Conservation (phyloP, 176 grass and related monocot species). For the Oryza punctata region DNA sequence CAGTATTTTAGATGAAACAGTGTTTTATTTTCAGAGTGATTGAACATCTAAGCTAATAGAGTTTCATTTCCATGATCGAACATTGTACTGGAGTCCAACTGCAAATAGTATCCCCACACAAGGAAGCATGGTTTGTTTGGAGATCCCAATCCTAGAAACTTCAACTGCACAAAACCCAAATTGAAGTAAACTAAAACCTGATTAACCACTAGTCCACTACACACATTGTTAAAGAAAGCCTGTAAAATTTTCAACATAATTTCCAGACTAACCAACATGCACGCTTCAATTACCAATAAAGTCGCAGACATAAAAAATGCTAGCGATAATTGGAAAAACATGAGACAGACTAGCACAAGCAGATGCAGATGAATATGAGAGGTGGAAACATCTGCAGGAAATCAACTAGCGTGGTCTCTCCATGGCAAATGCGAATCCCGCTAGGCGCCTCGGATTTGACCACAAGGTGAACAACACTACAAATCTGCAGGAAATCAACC, state of each 20-base stretch:
- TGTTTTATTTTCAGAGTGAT: background rate
- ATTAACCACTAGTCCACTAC: background rate
- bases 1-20: background rate
- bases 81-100: background rate
- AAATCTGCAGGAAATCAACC: too few species aligned
- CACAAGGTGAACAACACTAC: too few species aligned
- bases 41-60: background rate
- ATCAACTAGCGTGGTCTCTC: too few species aligned
- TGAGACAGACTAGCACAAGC: background rate
- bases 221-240: background rate
- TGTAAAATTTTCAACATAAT: background rate
- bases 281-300: slow-evolving; percentile 36
- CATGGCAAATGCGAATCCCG: too few species aligned
- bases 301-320: background rate
- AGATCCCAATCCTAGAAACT: slow-evolving; percentile 3
- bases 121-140: background rate
- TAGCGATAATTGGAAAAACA: background rate
- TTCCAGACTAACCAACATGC: slow-evolving; percentile 25
- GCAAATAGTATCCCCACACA: background rate
- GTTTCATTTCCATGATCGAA: background rate
- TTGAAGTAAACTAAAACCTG: background rate
- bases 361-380: background rate
- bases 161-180: background rate
- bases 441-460: too few species aligned
- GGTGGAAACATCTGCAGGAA: too few species aligned